Evolutionary conservation across 2,329 filamentous ascomycete genomes (phyloP), one percentile per base, ranked within the genome.

Genomic region (Sporothrix luriei): DNA sequence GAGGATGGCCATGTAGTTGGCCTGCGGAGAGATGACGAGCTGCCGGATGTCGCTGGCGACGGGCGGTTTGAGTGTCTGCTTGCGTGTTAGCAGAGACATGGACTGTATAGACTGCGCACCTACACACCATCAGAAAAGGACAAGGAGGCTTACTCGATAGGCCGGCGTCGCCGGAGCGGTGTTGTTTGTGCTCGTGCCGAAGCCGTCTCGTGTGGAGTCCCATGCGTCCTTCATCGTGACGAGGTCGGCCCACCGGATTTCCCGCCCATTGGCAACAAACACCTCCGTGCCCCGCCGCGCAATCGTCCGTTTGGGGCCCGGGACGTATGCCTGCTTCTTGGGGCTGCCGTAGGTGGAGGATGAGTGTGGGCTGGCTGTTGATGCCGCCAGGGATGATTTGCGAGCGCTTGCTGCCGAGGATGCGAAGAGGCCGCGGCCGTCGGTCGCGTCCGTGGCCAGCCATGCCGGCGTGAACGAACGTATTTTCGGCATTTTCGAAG

Each of bases 211-310:
- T 68, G 80, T 80, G 38, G 82, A 77, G 68, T 83, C 80, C 80
- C 81, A 85, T 67, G 78, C 77, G 72, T 89, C 91, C 81, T 96
- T 97, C 76, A 98, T 79, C 71, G 90, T 87, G 66, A 88, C 87
- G 69, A 99, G 81, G 79, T 97, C 92, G 11, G 91, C 90, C 93
- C 95, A 99, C 78, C 94, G 87, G 72, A 99, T 91, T 79, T 98
- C 92, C 75, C 91, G 94, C 64, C 94, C 94, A 52, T 91, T 89
- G 24, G 93, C 94, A 14, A 93, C 89, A 77, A 98, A 98, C 11
- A 98, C 83, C 76, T 99, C 94, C 0, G 91, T 93, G 19, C 91
- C 93, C 71, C 94, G 85, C 65, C 87, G 88, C 11, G 93, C 94
- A 75, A 98, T 90, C 0, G 89, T 93, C 73, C 87, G 80, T 70